Evolutionary conservation across 2,329 filamentous ascomycete genomes (phyloP), one percentile per base, ranked within the genome.

Genomic region (Colletotrichum liriopes): DNA sequence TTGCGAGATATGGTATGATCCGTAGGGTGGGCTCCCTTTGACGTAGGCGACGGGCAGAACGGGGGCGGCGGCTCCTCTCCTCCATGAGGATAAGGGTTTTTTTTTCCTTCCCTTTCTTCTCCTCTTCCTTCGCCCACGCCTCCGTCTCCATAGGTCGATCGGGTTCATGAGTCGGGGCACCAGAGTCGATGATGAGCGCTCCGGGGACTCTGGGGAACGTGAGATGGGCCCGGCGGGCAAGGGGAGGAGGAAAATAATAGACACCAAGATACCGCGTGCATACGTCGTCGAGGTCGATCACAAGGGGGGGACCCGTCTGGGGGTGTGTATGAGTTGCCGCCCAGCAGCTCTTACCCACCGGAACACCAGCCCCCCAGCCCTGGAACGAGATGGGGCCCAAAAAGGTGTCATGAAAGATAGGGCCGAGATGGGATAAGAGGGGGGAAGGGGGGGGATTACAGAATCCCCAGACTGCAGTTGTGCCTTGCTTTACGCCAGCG

Each of bases 311-410:
- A 14, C 9, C 18, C 20, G 58, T 26, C 58, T 61, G 26, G 9
- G 43, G 18, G 20, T 23, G n/a, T 26, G 43, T 47, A 12, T 16
- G 11, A 62, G 59, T 47, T 45, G 18, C 56, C 56, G 41, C 26
- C 41, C 23, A 60, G 26, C 18, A 60, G 55, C n/a, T 39, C n/a
- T 32, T 20, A 9, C 35, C n/a, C 35, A 26, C n/a, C 32, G n/a
- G 32, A 12, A 55, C 20, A 26, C 32, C 58, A 23, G 23, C 35
- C 35, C 54, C 43, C 58, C 43, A 61, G 58, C 43, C 58, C 41
- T 61, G 43, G 58, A 49, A 37, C 58, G 58, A 52, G 43, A 52
- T 51, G 20, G 35, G 23, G 58, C 41, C 41, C 23, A 26, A 61
- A 32, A n/a, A 58, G 18, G 51, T 26, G 8, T 7, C 32, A 47